Evolutionary conservation across 1,284 basidiomycete species (phyloP), one percentile per base, ranked within the genome.

Genomic region (Chalciporus sp.): DNA sequence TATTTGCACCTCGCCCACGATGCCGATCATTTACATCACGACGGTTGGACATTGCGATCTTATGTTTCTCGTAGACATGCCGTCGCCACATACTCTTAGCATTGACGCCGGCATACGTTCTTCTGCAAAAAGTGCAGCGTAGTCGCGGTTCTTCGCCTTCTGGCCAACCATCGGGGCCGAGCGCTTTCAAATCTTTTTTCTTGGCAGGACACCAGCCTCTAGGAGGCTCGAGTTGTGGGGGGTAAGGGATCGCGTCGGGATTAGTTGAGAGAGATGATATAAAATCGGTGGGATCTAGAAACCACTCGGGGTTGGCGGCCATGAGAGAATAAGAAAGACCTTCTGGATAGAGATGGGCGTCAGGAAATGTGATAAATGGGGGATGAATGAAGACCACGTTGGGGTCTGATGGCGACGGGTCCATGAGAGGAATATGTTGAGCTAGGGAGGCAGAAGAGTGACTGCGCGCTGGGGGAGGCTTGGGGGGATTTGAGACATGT

Each of bases 51-150:
- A 92, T 92, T 29, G 88, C 86, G 62, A 92, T 88, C 70, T 89
- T 90, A 69, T 92, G 89, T 63, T 92, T 92, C 71, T 92, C 89
- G 58, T 86, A 90, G 17, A 92, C 88, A 68, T 92, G 89, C 52
- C 89, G 77, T 53, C 90, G 74, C 89, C 90, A 92, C 89, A 92
- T 92, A 61, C 88, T 90, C 70, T 92, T 91, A 9, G 89, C 90
- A 64, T 92, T 92, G 26, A 90, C 86, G 10, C 89, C 89, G 4
- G 88, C 86, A 61, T 92, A 92, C 4, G 83, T 86, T 57, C 88
- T 78, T 56, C 89, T 75, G 62, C 89, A 92, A 64, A 92, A 91
- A 1, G 90, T 91, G 70, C 89, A 92, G 45, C 89, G 78, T 19
- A 92, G 75, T 28, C 85, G 75, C 6, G 88, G 88, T 61, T 88